Base-by-base conservation (phyloP, 306 rosid species). In the Canavalia ensiformis region DNA sequence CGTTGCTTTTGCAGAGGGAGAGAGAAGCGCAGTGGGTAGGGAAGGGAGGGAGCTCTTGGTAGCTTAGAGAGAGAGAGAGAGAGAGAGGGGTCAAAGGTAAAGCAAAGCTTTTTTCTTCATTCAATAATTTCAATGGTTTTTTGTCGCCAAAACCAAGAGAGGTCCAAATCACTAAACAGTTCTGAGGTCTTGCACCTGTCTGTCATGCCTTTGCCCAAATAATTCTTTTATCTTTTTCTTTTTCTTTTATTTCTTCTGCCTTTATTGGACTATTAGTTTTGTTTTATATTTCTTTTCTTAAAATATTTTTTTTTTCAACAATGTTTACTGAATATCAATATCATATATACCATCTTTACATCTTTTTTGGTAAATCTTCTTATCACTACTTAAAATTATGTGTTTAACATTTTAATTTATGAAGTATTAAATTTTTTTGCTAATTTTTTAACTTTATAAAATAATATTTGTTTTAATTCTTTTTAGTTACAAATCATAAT, bases 71-170 rank as follows among this genome's bases (percentile, higher is more conserved):
- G 77, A 50, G 78, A 59, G 6, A 35, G 72, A 80, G 88, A 71
- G 80, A 81, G 83, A 85, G 68, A 76, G 72, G 82, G 84, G 97
- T 89, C 97, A 90, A 92, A 92, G 90, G 54, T 47, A 84, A 87
- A 87, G 88, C 57, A 73, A 50, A 60, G 56, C 11, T 74, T 62
- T 68, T 65, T 73, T 50, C 8, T 75, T 55, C 56, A 60, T 76
- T 78, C 87, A 87, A 82, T 87, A 73, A 87, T 84, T 87, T 84
- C 42, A 79, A 83, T 71, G 86, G 84, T 67, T 28, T 83, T 77
- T 87, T 86, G 92, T 85, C 91, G 76, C 80, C 59, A 77, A 71
- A 82, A 89, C 81, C 70, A 65, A 73, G 84, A 84, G 85, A 89
- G 83, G 90, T 88, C 91, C 89, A 84, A 85, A 76, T 88, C 88